phyloP scores from a whole-genome alignment of 495 filamentous ascomycete genomes.

The Ascobolus immersus region DNA sequence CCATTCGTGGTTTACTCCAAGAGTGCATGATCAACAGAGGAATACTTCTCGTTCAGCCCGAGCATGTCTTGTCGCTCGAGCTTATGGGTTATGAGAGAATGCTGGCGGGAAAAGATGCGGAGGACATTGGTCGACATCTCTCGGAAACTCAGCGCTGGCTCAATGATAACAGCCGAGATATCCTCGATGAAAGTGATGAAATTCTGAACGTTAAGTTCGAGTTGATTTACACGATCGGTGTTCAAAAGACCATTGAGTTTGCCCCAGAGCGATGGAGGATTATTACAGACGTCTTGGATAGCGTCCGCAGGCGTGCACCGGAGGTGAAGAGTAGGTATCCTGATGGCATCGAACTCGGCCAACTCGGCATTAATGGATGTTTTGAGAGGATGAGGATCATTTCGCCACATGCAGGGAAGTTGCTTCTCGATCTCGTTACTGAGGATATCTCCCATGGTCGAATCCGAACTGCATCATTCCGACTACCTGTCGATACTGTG shows the following conservation, averaged over 20 bases:
- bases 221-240: conserved; percentile 44
- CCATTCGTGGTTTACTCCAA: conserved; percentile 20
- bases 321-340: conserved; percentile 13
- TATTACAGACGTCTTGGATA: conserved; percentile 28
- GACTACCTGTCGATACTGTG: too few relatives aligned
- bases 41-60: conserved; percentile 36
- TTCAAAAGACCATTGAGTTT: conserved; percentile 27
- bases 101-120: conserved; percentile 22
- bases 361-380: too few relatives aligned
- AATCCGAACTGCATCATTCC: too few relatives aligned
- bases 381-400: too few relatives aligned
- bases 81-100: conserved; percentile 34
- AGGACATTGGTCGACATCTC: conserved; percentile 8
- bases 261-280: conserved; percentile 33
- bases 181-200: conserved; percentile 44
- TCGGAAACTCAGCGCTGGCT: conserved; percentile 22
- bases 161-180: conserved; percentile 21
- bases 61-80: conserved; percentile 44
- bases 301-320: conserved; percentile 17
- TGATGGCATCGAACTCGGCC: conserved; percentile 22
- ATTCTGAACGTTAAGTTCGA: conserved; percentile 34
- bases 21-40: conserved; percentile 25
- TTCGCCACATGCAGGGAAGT: too few relatives aligned
- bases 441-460: too few relatives aligned
- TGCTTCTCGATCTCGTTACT: too few relatives aligned